A percentile compares a stretch with the other conserved stretches of the same genome.
Conservation (phyloP, 139 green algal species). For the Micractinium sp. region DNA sequence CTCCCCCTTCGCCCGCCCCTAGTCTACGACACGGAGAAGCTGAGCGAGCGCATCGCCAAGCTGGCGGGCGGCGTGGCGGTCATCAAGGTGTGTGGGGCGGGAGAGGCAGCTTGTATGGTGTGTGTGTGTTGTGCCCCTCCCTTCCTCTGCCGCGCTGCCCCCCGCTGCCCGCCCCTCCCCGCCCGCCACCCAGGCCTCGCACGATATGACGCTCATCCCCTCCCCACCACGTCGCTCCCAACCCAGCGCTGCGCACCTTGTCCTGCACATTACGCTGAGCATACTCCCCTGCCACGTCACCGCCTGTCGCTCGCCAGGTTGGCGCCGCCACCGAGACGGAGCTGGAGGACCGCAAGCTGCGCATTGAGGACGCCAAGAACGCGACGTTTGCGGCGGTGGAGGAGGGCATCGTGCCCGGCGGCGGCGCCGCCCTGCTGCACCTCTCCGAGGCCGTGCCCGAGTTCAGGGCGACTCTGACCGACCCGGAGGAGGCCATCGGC, state of each 20-base stretch:
- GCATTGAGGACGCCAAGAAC: constrained; percentile 99
- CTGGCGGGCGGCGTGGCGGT: constrained; percentile 95
- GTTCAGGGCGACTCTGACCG: constrained; percentile 83
- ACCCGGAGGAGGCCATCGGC: constrained; percentile 92
- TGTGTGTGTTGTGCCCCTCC: neutral
- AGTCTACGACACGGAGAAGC: constrained; percentile 99
- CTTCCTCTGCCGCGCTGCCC: too few species aligned
- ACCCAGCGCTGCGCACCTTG: too few species aligned
- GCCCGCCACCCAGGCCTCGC: too few species aligned
- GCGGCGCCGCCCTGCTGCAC: constrained; percentile 95
- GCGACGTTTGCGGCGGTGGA: constrained; percentile 98
- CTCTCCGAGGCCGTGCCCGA: constrained; percentile 83
- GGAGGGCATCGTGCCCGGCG: constrained; percentile 92
- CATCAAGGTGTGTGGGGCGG: constrained; percentile 84
- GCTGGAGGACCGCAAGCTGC: constrained; percentile 98
- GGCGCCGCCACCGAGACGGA: constrained; percentile 97
- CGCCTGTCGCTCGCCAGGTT: constrained; percentile 65
- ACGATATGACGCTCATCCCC: too few species aligned
- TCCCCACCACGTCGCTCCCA: neutral
- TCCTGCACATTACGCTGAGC: too few species aligned
- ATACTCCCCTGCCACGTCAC: neutral
- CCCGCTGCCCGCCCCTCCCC: too few species aligned
- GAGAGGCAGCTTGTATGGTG: neutral
- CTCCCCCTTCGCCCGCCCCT: neutral
- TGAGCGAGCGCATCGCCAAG: constrained; percentile 98